Base-by-base conservation (phyloP, 805 yeast genomes). In the Saturnispora saitoi region DNA sequence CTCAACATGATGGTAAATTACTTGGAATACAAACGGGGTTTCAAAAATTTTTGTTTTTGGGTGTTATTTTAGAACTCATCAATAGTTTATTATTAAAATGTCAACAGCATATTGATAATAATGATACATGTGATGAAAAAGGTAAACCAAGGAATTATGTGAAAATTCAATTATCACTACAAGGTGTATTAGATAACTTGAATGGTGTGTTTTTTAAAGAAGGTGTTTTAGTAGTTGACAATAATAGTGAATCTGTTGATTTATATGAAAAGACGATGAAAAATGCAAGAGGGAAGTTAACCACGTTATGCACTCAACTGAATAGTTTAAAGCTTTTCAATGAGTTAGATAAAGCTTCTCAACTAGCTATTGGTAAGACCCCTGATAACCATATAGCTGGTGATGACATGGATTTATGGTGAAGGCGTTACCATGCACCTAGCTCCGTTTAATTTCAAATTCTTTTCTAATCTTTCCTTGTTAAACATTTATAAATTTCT, bases 11-110 rank as follows among this genome's bases (percentile, higher is more conserved):
- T 60, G 97, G 96, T 1, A 83, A 82, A 58, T 88, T 86, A 58
- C 81, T 80, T 55, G 98, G 98, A 0, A 72, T 80, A 39, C 93
- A 84, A 59, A 81, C 85, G 0, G 88, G 87, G 0, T 83, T 79
- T 57, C 93, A 84, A 62, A 66, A 86, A 50, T 82, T 77, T 56
- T 55, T 86, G 2, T 60, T 86, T 0, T 60, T 89, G 1, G 97
- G 97, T 0, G 81, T 85, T 48, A 83, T 36, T 61, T 71, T 48
- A 81, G 84, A 15, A 57, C 81, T 37, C 60, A 76, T 19, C 63
- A 65, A 65, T 28, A 49, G 1, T 1, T 37, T 53, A 4, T 47
- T 60, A 15, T 55, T 49, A 8, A 19, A 9, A 20, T 43, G 45
- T 17, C 32, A 31, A 7, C 19, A 14, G 9, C 48, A 41, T 5